Base-by-base conservation (phyloP, 805 yeast genomes). In the Teunomyces panamensis region DNA sequence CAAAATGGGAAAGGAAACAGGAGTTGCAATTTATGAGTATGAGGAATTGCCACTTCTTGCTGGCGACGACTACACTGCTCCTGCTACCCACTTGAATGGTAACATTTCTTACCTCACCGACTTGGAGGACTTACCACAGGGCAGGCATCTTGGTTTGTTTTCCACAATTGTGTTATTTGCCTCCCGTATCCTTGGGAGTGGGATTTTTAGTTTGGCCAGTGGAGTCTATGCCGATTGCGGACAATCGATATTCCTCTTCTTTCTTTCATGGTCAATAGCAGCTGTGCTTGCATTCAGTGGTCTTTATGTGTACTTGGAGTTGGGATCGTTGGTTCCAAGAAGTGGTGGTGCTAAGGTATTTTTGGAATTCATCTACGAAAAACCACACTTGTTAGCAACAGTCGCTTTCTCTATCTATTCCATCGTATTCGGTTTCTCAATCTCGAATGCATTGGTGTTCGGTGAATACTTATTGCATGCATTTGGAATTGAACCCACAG, bases 271-370 rank as follows among this genome's bases (percentile, higher is more conserved):
- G 94, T 28, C 74, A 2, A 58, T 83, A 9, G 83, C 89, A 3
- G 84, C 84, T 1, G 42, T 76, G 4, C 69, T 84, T 49, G 81
- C 90, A 9, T 81, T 83, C 63, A 74, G 86, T 10, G 92, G 92
- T 0, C 62, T 86, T 17, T 81, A 74, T 56, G 77, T 85, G 37
- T 87, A 77, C 59, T 63, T 87, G 46, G 92, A 87, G 57, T 63
- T 86, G 48, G 94, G 92, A 0, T 77, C 85, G 7, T 72, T 84
- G 57, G 70, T 85, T 8, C 90, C 92, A 0, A 69, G 86, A 55
- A 82, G 84, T 50, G 94, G 95, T 2, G 95, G 92, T 0, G 78
- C 84, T 35, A 87, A 87, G 58, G 83, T 81, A 16, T 87, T 87
- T 52, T 62, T 87, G 48, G 92, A 86, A 58, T 80, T 77, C 51